Base-by-base conservation (phyloP, 345 rosid genomes). In the Hibiscus trionum region DNA sequence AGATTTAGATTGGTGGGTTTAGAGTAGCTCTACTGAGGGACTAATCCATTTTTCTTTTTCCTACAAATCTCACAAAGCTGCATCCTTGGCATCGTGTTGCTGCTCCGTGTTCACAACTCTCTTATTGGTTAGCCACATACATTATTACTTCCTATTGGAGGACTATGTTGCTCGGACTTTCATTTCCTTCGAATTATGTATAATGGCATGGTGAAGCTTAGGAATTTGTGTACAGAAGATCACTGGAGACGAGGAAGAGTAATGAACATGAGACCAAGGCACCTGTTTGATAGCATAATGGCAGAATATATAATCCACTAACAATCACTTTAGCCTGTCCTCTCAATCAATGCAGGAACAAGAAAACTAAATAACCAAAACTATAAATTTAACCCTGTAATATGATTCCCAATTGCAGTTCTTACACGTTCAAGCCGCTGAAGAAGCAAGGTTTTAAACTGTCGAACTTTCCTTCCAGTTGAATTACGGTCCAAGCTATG, bases 381-480 rank as follows among this genome's bases (percentile, higher is more conserved):
- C 26, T 24, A 6, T 33, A 61, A 35, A 63, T 37, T 17, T 63
- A 63, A n/a, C 2, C 27, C 7, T 26, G 19, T 39, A 59, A 42
- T 7, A 42, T 59, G 49, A 61, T 29, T 52, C 52, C 72, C 55
- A 49, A 71, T 21, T 39, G 35, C 44, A 53, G 46, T 33, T 39
- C 81, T 78, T 78, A 84, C 97, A 73, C 69, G 91, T 77, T 90
- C 88, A 75, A 94, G 97, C 62, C 98, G 86, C 76, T 81, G 91
- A 72, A 94, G 93, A 77, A 94, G 98, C 71, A 88, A 84, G 39
- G 97, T 94, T 81, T 91, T 94, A 77, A 94, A 94, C 61, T 94
- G 97, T 50, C 97, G 86, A 60, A 91, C 95, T 74, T 96, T 93
- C 74, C 97, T 80, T 33, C 91, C 96, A 1, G 76, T 83, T 3